Base-by-base conservation (phyloP, 129 eudicot species). In the Gnaphalium uliginosum region DNA sequence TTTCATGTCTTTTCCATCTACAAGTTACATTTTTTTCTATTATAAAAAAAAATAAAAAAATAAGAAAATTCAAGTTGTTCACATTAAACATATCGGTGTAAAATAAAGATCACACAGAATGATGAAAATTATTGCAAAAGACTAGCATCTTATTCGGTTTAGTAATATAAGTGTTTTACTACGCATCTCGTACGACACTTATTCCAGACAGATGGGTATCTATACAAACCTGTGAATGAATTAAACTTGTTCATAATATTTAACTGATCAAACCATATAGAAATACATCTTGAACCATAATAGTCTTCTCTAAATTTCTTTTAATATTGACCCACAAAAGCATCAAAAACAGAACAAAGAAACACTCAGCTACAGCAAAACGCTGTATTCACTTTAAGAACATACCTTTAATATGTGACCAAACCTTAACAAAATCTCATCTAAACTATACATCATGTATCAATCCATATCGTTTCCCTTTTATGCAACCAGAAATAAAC, bases 371-470 rank as follows among this genome's bases (percentile, higher is more conserved):
- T 4, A 66, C 67, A 66, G 24, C 17, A 65, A 1, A 18, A 77
- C 69, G 23, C 53, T 35, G 25, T 19, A 4, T 0, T 69, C 25
- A 68, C 58, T 67, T 35, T 32, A 22, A 6, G 50, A 24, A 21
- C n/a, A 29, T 15, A 53, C 64, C 63, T 60, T 53, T 59, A 21
- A 13, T 71, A 78, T 51, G 43, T 50, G 62, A 37, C 72, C 74
- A 64, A 73, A 25, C 26, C 23, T 9, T 19, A 59, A 79, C 13
- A 50, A 69, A 37, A 65, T 37, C 66, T 66, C 73, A 50, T 51
- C 0, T n/a, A 65, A 39, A 65, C 78, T 79, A 33, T 67, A 72
- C 78, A 78, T 53, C 58, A 8, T 63, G 61, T 35, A 65, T n/a
- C 27, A 37, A 59, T 22, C 76, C 71, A 61, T 9, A 23, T 27